Evolutionary conservation across 148 eudicot species (phyloP).

Genomic region (Spergularia marina): DNA sequence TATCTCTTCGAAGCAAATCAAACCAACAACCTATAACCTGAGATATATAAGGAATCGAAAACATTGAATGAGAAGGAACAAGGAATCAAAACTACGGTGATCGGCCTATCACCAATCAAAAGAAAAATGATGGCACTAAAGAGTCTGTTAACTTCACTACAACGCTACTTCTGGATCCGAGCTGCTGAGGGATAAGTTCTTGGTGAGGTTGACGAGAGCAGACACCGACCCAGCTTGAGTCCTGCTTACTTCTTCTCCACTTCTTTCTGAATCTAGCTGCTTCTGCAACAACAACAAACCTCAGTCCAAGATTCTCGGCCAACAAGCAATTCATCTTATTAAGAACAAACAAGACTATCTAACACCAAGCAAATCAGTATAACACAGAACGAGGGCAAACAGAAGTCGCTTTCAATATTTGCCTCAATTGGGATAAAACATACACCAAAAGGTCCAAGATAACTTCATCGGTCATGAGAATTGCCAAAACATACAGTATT

Average conservation of each 20-base stretch:
- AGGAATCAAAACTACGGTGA: constrained; percentile 4
- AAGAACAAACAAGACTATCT: too few relatives aligned
- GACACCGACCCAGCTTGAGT: constrained; percentile 27
- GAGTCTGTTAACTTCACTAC: constrained; percentile 1
- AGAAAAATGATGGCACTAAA: constrained; percentile 1
- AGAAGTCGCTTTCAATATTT: too few relatives aligned
- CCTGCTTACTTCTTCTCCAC: constrained; percentile 27
- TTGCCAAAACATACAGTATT: too few relatives aligned
- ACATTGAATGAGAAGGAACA: background rate
- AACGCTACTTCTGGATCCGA: constrained; percentile 31
- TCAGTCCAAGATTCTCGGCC: background rate
- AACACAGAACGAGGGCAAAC: too few relatives aligned
- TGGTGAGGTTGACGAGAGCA: constrained; percentile 49
- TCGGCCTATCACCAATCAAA: constrained; percentile 6
- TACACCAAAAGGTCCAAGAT: too few relatives aligned
- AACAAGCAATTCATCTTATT: background rate
- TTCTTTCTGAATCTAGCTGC: constrained; percentile 26
- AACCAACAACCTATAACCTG: too few relatives aligned
- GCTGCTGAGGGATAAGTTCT: constrained; percentile 50
- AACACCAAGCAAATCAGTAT: too few relatives aligned
- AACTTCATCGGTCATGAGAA: too few relatives aligned
- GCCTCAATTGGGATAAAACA: too few relatives aligned
- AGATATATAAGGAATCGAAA: background rate
- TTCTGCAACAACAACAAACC: constrained; percentile 27
- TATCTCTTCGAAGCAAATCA: too few relatives aligned